Conservation (phyloP, 1,284 basidiomycete genomes). For the Spongispora temasekensis region DNA sequence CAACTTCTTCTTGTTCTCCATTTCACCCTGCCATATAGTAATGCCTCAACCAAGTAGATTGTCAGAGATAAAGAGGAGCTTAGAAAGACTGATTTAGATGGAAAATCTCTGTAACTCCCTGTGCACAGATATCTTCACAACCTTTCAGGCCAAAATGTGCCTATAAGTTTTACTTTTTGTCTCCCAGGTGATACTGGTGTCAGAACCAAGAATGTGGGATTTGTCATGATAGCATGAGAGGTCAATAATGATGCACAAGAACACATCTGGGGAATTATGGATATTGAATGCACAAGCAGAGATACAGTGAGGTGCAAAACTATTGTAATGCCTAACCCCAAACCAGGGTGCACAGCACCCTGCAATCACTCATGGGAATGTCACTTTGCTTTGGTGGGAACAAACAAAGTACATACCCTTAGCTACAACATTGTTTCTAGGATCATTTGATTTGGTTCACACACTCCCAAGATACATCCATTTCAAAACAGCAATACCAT, state of each 20-base stretch:
- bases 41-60: conserved; percentile 2
- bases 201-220: background rate
- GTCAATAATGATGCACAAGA: background rate
- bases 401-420: too few relatives aligned
- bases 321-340: too few relatives aligned
- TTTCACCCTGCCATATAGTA: conserved; percentile 5
- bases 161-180: background rate
- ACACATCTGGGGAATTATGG: background rate
- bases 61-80: conserved; percentile 2
- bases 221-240: background rate
- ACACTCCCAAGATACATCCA: too few relatives aligned
- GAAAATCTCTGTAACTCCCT: background rate
- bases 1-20: background rate
- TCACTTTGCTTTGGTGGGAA: too few relatives aligned
- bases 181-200: background rate
- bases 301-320: too few relatives aligned
- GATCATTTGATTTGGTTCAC: too few relatives aligned
- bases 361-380: too few relatives aligned
- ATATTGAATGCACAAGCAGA: background rate
- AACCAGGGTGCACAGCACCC: too few relatives aligned
- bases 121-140: background rate
- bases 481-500: too few relatives aligned
- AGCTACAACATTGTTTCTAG: too few relatives aligned
- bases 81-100: background rate
- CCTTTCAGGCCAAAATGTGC: background rate